phyloP scores from a whole-genome alignment of 805 yeast genomes.

The Teunomyces panamensis region DNA sequence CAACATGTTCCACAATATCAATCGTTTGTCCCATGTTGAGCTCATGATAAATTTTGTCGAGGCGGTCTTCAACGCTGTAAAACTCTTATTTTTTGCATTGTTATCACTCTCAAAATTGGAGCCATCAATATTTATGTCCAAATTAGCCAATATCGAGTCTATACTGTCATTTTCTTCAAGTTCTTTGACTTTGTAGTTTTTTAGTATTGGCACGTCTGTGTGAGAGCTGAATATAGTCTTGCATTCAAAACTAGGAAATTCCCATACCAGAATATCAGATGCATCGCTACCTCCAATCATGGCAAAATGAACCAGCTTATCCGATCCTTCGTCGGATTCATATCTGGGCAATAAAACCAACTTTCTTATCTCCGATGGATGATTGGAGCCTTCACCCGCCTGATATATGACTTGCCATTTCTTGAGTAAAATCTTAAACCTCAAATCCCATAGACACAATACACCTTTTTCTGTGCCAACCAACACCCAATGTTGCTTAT shows the following conservation, averaged over 20 bases:
- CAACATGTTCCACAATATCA: conserved; percentile 28
- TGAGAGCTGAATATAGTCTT: conserved; percentile 28
- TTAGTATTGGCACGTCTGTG: conserved; percentile 17
- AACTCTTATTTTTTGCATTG: conserved; percentile 8
- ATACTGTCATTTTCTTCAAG: conserved; percentile 14
- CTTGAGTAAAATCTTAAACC: conserved; percentile 60
- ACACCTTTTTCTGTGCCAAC: conserved; percentile 76
- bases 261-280: conserved; percentile 70
- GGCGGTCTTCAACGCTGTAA: conserved; percentile 11
- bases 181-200: conserved; percentile 22
- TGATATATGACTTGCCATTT: conserved; percentile 50
- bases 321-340: conserved; percentile 29
- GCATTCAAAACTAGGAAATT: conserved; percentile 62
- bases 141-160: conserved; percentile 16
- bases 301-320: conserved; percentile 33
- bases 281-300: conserved; percentile 66
- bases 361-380: conserved; percentile 34
- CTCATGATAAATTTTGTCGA: conserved; percentile 14
- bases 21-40: conserved; percentile 25
- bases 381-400: conserved; percentile 16
- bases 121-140: conserved; percentile 18
- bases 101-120: conserved; percentile 5
- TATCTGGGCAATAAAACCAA: conserved; percentile 44
- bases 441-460: conserved; percentile 76
- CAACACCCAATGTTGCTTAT: conserved; percentile 57